Evolutionary conservation across 768 basidiomycete species (phyloP).

Genomic region (Flagelloscypha sp.): DNA sequence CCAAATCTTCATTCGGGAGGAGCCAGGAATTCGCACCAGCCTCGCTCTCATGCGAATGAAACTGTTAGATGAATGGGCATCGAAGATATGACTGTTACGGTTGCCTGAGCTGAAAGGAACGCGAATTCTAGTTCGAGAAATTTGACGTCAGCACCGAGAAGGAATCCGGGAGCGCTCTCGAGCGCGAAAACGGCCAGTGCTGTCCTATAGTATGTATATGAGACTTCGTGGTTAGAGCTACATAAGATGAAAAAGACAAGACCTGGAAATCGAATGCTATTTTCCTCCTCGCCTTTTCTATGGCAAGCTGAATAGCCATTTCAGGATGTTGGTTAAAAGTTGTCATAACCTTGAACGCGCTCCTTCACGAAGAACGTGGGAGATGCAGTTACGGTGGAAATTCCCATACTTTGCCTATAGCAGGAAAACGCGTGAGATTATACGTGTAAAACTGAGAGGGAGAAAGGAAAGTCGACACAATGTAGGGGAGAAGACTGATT

Average conservation of each 20-base stretch:
- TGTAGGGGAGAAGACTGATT: too few species aligned
- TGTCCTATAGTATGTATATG: too few species aligned
- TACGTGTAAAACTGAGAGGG: too few species aligned
- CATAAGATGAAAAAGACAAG: conserved; percentile 11
- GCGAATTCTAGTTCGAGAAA: conserved; percentile 14
- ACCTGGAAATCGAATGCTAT: conserved; percentile 18
- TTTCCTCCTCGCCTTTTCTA: conserved; percentile 8
- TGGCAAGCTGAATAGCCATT: conserved; percentile 3
- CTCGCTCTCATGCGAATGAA: conserved; percentile 4
- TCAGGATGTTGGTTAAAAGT: conserved; percentile 14
- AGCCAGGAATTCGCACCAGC: not conserved
- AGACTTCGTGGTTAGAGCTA: too few species aligned
- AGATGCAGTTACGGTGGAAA: conserved; percentile 61
- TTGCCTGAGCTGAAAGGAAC: conserved; percentile 8
- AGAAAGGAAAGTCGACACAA: too few species aligned
- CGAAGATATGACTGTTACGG: not conserved
- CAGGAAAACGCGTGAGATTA: not conserved
- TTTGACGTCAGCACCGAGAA: conserved; percentile 22
- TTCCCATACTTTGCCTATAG: conserved; percentile 66
- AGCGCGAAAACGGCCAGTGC: conserved; percentile 30
- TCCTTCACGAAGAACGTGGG: conserved; percentile 55
- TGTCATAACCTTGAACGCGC: conserved; percentile 28
- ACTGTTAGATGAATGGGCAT: not conserved
- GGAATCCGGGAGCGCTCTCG: conserved; percentile 25
- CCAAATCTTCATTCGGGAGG: conserved; percentile 11